Percentiles rank a stretch among this genome's conserved stretches.
Evolutionary conservation across 306 rosid genomes (phyloP).

Genomic region (Cucurbita maxima): DNA sequence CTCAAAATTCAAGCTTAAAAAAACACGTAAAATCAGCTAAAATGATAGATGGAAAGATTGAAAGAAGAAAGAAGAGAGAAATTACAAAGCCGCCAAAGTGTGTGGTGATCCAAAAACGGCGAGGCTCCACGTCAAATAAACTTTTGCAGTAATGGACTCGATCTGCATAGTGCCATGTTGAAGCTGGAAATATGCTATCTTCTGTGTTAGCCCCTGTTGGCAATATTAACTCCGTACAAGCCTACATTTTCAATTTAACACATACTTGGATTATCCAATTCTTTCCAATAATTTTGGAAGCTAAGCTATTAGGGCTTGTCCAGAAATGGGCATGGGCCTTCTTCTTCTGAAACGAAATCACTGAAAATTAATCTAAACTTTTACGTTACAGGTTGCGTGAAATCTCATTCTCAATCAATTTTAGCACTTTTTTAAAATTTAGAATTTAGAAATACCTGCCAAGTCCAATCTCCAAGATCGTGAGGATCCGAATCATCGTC

Average conservation of each 20-base stretch:
- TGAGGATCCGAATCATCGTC: conserved; percentile 65
- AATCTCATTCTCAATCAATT: neutral
- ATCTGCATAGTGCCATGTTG: conserved; percentile 22
- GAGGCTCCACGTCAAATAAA: conserved; percentile 15
- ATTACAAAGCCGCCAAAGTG: conserved; percentile 66
- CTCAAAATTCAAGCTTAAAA: too few relatives aligned
- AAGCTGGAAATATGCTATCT: conserved; percentile 51
- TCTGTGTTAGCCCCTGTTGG: conserved; percentile 28
- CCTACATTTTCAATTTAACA: conserved; percentile 16
- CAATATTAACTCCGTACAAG: conserved; percentile 75
- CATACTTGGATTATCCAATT: neutral
- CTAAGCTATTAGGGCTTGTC: neutral
- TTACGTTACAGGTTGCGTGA: neutral
- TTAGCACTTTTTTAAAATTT: neutral
- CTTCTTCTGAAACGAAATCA: neutral
- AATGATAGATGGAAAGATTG: neutral
- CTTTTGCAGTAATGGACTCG: conserved; percentile 8
- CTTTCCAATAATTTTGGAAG: neutral
- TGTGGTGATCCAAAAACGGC: conserved; percentile 64
- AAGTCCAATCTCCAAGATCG: conserved; percentile 54
- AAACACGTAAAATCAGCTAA: too few relatives aligned
- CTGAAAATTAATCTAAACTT: neutral
- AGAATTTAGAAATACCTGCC: conserved; percentile 46
- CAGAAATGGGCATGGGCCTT: neutral
- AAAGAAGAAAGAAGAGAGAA: neutral